Evolutionary conservation across 345 rosid genomes (phyloP), one percentile per base, ranked within the genome.

Genomic region (Citrus medica): DNA sequence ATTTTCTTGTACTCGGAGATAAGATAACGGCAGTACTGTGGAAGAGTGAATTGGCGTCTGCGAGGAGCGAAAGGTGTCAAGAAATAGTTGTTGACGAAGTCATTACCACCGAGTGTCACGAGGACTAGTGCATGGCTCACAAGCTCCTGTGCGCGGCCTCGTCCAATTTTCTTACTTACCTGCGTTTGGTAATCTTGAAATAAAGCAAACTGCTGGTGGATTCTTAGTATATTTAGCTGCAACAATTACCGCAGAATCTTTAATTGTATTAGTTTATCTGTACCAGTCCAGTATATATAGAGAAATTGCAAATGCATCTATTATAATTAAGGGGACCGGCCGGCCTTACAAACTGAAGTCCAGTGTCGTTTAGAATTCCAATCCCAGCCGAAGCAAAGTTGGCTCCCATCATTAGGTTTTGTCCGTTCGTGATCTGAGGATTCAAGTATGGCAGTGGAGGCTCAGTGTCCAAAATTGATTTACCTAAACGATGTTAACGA

Each of bases 311-410:
- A 53, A 53, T 53, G 58, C 58, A 53, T 46, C 13, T 46, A 46
- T 46, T 12, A 3, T 13, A 46, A 46, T 46, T 12, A 46, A 46
- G 51, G 51, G 51, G 3, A 30, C 17, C 25, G 33, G 35, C 9
- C 5, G 33, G 24, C 96, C 97, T 79, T 89, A 92, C 98, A 75
- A 93, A 93, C 68, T 93, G 98, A 60, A 89, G 27, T 40, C 98
- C 97, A 7, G 98, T 94, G 80, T 94, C 98, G 76, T 93, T 90
- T 71, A 93, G 92, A 78, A 94, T 90, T 48, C 97, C 98, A 22
- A 94, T 89, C 24, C 97, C 97, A 40, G 98, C 97, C 0, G 97
- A 94, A 68, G 97, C 98, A 56, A 94, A 94, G 76, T 94, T 94
- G 69, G 97, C 98, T 13, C 97, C 97, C 1, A 83, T 62, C 60